Conservation (phyloP, 768 basidiomycete species). For the Pulveroboletus sp. region DNA sequence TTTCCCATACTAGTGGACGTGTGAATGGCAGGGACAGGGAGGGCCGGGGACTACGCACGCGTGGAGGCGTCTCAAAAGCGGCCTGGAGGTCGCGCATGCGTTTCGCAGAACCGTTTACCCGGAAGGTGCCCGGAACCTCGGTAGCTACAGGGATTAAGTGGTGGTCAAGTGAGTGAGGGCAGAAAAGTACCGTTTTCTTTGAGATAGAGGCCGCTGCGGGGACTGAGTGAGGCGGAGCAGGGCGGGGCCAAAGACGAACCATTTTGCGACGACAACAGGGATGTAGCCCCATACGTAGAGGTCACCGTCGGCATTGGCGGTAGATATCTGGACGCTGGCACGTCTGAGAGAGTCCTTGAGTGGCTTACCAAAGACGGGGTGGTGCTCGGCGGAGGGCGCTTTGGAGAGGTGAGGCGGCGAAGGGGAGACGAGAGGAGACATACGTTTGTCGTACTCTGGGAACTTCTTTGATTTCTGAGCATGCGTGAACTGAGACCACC, state of each 20-base stretch:
- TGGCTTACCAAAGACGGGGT: slow-evolving; percentile 79
- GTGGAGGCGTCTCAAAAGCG: slow-evolving; percentile 82
- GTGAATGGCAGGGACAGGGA: slow-evolving; percentile 1
- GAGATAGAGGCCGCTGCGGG: slow-evolving; percentile 76
- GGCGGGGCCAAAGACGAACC: slow-evolving; percentile 45
- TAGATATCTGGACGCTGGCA: slow-evolving; percentile 92
- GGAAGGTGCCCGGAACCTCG: slow-evolving; percentile 89
- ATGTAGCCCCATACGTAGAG: slow-evolving; percentile 92
- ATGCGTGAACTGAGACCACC: slow-evolving; percentile 77
- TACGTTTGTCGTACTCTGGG: slow-evolving; percentile 40
- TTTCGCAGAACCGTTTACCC: slow-evolving; percentile 91
- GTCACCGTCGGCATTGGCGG: slow-evolving; percentile 75
- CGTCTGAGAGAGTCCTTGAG: slow-evolving; percentile 79
- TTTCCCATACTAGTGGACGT: slow-evolving; percentile 74
- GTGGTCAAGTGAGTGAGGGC: neutral
- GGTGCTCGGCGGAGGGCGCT: slow-evolving; percentile 33
- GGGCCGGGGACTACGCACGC: slow-evolving; percentile 43
- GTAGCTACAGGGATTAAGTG: slow-evolving; percentile 50
- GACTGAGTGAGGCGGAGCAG: slow-evolving; percentile 1
- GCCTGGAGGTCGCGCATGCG: slow-evolving; percentile 95
- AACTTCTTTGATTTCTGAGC: slow-evolving; percentile 60
- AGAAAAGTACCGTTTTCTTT: slow-evolving; percentile 77
- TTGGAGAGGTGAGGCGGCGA: slow-evolving; percentile 1
- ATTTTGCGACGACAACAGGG: slow-evolving; percentile 96
- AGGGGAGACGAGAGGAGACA: slow-evolving; percentile 7